Conservation (phyloP, 2,329 filamentous ascomycete genomes). For the Aurifilum marmelostoma region DNA sequence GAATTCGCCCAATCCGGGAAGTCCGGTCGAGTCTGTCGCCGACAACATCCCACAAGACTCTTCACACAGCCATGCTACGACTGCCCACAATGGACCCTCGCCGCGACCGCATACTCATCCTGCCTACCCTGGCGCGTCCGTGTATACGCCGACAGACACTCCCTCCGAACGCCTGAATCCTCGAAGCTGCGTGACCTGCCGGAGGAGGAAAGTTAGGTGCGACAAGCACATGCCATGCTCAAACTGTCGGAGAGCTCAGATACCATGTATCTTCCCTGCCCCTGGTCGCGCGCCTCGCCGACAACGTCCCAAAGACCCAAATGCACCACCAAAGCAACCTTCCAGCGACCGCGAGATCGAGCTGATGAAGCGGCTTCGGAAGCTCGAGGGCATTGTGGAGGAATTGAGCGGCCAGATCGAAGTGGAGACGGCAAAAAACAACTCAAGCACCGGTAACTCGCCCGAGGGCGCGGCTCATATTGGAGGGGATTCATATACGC, state of each 20-base stretch:
- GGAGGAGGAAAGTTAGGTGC: constrained; percentile 67
- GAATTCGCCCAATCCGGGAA: constrained; percentile 28
- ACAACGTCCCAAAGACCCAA: constrained; percentile 65
- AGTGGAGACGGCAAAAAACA: constrained; percentile 50
- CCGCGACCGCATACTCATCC: constrained; percentile 31
- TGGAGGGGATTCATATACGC: constrained; percentile 33
- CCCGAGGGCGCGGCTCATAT: constrained; percentile 38
- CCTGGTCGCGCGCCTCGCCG: constrained; percentile 74
- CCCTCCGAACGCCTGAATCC: constrained; percentile 34
- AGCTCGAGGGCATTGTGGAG: constrained; percentile 76
- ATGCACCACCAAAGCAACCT: constrained; percentile 61
- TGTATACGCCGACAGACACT: constrained; percentile 34
- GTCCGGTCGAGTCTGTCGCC: constrained; percentile 39
- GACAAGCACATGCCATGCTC: constrained; percentile 78
- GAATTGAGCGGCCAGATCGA: constrained; percentile 68
- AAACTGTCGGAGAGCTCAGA: constrained; percentile 72
- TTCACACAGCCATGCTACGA: constrained; percentile 20
- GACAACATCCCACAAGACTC: constrained; percentile 28
- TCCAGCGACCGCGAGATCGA: constrained; percentile 68
- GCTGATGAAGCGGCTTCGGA: constrained; percentile 71
- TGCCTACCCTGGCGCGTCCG: constrained; percentile 34
- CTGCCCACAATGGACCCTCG: constrained; percentile 24
- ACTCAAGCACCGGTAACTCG: constrained; percentile 41
- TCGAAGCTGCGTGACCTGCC: constrained; percentile 33
- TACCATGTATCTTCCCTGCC: constrained; percentile 74